A percentile compares a stretch with the other conserved stretches of the same genome.
phyloP scores from a whole-genome alignment of 2,329 filamentous ascomycete species.

The Aspergillus versicolor region DNA sequence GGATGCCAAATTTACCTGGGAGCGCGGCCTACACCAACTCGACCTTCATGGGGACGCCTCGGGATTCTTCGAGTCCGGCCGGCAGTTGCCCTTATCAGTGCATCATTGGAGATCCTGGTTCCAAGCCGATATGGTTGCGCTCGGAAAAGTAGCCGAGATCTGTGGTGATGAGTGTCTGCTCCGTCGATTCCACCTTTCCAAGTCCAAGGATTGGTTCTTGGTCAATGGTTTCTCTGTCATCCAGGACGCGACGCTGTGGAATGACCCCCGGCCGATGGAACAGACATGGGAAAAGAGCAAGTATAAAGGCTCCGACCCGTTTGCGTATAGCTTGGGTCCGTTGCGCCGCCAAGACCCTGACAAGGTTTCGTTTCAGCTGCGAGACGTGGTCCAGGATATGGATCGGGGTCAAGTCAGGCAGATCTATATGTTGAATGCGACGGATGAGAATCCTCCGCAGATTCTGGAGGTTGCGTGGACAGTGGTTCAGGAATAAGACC shows the following conservation, averaged over 20 bases:
- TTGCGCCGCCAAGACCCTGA: constrained; percentile 37
- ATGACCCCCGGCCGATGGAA: constrained; percentile 47
- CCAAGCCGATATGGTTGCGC: constrained; percentile 15
- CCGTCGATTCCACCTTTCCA: constrained; percentile 14
- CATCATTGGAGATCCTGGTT: constrained; percentile 23
- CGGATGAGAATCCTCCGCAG: constrained; percentile 13
- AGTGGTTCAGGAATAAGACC: neutral
- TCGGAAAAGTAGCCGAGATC: constrained; percentile 13
- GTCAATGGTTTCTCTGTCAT: constrained; percentile 57
- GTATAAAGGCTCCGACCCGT: constrained; percentile 38
- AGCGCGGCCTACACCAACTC: constrained; percentile 55
- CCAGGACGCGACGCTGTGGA: constrained; percentile 44
- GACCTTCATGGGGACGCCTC: constrained; percentile 53
- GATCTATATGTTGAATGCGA: constrained; percentile 46
- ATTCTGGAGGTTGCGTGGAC: constrained; percentile 26
- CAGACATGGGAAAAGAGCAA: constrained; percentile 50
- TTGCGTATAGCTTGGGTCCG: constrained; percentile 52
- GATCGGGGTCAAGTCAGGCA: constrained; percentile 46
- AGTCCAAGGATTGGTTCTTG: constrained; percentile 28
- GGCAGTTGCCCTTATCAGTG: constrained; percentile 39
- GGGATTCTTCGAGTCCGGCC: constrained; percentile 58
- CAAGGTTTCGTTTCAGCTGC: constrained; percentile 52
- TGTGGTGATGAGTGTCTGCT: constrained; percentile 18
- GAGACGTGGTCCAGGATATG: constrained; percentile 40
- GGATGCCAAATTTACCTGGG: constrained; percentile 49